Base-by-base conservation (phyloP, 371 early-diverging fungal genomes). In the Apophysomyces elegans region DNA sequence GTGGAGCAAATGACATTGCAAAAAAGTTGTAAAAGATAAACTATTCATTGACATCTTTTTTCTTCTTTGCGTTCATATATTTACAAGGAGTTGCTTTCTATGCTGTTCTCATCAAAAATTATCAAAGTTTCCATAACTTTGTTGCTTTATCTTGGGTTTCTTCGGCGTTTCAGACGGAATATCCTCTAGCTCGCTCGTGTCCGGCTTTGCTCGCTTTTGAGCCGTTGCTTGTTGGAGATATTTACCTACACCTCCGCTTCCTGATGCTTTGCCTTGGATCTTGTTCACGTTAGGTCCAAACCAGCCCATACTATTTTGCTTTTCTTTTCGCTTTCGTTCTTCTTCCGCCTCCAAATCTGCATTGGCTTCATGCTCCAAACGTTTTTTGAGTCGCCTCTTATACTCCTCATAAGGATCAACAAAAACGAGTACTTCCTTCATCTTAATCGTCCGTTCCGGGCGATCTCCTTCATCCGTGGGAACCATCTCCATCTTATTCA, bases 381-480 rank as follows among this genome's bases (percentile, higher is more conserved):
- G 86, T 38, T 83, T 83, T 37, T 77, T 77, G 37, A 88, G 72
- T 13, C 89, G 78, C 50, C 84, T 80, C 44, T 86, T 79, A 60
- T 89, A 95, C 18, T 91, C 92, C 38, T 90, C 90, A 75, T 85
- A 96, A 4, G 97, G 96, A 70, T 97, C 94, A 0, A 91, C 89
- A 69, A 95, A 88, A 1, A 96, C 87, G 4, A 76, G 72, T 2
- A 93, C 82, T 43, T 92, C 87, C 59, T 84, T 73, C 58, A 97
- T 94, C 1, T 75, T 78, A 37, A 96, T 91, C 11, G 88, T 88
- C 18, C 83, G 73, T 59, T 84, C 73, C 0, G 97, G 98, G 38
- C 86, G 74, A 73, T 96, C 95, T 7, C 70, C 76, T 13, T 82
- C 86, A 60, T 92, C 90, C 0, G 93, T 90, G 0, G 90, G 86